phyloP scores from a whole-genome alignment of 805 yeast species.

The Brettanomyces custersianus region DNA sequence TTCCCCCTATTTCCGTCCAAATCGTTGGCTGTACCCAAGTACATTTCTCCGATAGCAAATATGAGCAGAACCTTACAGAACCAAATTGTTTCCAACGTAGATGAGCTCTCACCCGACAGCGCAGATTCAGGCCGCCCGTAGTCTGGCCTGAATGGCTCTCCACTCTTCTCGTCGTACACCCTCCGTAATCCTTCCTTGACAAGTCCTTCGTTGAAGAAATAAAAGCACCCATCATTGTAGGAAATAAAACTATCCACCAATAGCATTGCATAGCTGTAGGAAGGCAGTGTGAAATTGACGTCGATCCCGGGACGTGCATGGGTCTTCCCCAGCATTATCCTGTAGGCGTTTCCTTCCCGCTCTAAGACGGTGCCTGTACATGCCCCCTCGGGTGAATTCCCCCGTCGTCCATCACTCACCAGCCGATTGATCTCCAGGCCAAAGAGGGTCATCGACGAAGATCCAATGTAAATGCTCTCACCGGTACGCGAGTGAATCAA shows the following conservation, averaged over 20 bases:
- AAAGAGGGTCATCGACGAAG: constrained; percentile 75
- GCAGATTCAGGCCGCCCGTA: constrained; percentile 17
- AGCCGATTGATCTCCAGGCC: constrained; percentile 65
- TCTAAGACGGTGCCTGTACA: constrained; percentile 48
- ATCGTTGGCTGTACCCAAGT: constrained; percentile 64
- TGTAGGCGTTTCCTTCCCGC: constrained; percentile 70
- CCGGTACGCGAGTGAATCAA: constrained; percentile 69
- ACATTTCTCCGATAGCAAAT: constrained; percentile 78
- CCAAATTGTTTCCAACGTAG: constrained; percentile 70
- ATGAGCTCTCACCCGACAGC: constrained; percentile 31
- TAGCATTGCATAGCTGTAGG: constrained; percentile 67
- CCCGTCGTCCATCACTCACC: constrained; percentile 14
- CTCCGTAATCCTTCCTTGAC: constrained; percentile 59
- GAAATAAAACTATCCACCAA: constrained; percentile 69
- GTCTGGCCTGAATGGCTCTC: constrained; percentile 22
- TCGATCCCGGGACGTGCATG: constrained; percentile 60
- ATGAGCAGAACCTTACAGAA: constrained; percentile 66
- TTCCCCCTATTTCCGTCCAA: constrained; percentile 34
- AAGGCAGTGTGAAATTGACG: constrained; percentile 65
- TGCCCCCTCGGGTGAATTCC: constrained; percentile 10
- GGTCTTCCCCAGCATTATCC: constrained; percentile 58
- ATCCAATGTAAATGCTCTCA: constrained; percentile 67
- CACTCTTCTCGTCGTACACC: constrained; percentile 42
- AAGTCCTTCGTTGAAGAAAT: constrained; percentile 75
- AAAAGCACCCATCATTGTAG: constrained; percentile 78